phyloP scores from a whole-genome alignment of 2,329 filamentous ascomycete species.

The Plectosphaerella plurivora region DNA sequence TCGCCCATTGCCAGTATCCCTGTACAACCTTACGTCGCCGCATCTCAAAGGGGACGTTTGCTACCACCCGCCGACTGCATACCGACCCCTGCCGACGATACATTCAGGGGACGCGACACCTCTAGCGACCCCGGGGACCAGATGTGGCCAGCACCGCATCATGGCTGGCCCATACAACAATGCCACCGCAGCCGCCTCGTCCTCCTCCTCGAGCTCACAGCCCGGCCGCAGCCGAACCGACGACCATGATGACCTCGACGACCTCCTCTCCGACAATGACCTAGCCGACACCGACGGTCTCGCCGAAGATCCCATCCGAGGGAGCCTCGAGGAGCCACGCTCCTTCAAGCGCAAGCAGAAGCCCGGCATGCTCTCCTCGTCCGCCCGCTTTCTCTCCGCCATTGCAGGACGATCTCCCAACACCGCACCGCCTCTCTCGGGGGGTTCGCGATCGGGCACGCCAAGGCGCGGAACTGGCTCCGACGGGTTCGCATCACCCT shows the following conservation, averaged over 20 bases:
- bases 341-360: constrained; percentile 71
- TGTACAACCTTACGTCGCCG: no score
- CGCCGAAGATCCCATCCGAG: constrained; percentile 51
- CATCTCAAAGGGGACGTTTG: no score
- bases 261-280: constrained; percentile 35
- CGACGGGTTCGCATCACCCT: constrained; percentile 7
- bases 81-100: neutral
- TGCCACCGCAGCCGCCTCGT: constrained; percentile 25
- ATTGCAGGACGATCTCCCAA: constrained; percentile 31
- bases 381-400: constrained; percentile 44
- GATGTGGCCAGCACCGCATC: constrained; percentile 21
- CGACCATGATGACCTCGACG: constrained; percentile 43
- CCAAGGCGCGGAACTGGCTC: constrained; percentile 16
- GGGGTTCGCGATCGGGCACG: constrained; percentile 9
- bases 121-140: neutral
- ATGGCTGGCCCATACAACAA: constrained; percentile 33
- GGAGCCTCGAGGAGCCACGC: constrained; percentile 45
- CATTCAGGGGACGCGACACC: neutral
- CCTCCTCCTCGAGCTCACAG: constrained; percentile 26
- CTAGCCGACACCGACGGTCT: constrained; percentile 34
- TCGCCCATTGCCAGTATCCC: no score
- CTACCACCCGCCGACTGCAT: no score
- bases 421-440: constrained; percentile 6
- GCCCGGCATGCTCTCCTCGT: constrained; percentile 38
- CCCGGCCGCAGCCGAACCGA: constrained; percentile 22